Evolutionary conservation across 345 rosid genomes (phyloP).

Genomic region (Mercurialis annua): DNA sequence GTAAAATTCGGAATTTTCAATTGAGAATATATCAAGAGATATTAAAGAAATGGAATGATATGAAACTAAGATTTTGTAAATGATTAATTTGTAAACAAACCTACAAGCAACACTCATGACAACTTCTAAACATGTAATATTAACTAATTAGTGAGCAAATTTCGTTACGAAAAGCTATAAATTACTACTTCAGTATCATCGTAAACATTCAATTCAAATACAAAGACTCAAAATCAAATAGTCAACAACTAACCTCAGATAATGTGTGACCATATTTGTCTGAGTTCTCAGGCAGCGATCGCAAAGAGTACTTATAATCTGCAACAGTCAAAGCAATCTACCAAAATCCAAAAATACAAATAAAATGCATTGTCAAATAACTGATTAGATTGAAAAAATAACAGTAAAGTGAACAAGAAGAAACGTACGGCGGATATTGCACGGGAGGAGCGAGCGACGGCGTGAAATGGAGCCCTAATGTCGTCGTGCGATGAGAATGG

Average conservation of each 20-base stretch:
- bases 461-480: slow-evolving; percentile 33
- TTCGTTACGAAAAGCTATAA: too few relatives aligned
- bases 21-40: too few relatives aligned
- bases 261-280: slow-evolving; percentile 47
- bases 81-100: too few relatives aligned
- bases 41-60: too few relatives aligned
- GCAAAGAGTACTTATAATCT: slow-evolving; percentile 63
- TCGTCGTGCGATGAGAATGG: slow-evolving; percentile 17
- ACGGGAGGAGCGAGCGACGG: slow-evolving; percentile 56
- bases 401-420: not conserved
- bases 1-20: too few relatives aligned
- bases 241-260: slow-evolving; percentile 51
- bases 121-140: too few relatives aligned
- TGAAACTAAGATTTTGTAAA: too few relatives aligned
- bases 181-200: too few relatives aligned
- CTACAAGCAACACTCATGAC: too few relatives aligned
- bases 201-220: too few relatives aligned
- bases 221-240: too few relatives aligned
- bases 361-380: not conserved
- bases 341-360: slow-evolving; percentile 3
- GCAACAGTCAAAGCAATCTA: slow-evolving; percentile 58
- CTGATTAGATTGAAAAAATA: not conserved
- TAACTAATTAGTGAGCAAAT: too few relatives aligned
- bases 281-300: slow-evolving; percentile 36
- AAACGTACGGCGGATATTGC: slow-evolving; percentile 48